These are phyloP conservation scores for Dalechampia spathulata DNA, from an alignment of 441 rosid genomes.

Conservation along the genomic window DNA sequence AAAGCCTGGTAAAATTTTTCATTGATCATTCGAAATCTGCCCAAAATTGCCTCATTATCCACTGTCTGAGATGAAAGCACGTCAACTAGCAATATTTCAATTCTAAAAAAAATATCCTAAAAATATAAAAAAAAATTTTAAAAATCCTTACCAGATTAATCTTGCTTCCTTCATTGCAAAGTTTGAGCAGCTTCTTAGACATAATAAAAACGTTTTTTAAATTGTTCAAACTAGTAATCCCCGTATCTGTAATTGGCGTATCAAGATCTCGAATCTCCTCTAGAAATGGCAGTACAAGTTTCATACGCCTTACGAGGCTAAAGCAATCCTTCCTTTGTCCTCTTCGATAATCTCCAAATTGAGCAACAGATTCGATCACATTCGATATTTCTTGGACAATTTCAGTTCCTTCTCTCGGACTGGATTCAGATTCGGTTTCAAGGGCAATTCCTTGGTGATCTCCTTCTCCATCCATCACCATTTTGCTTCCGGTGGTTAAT, in stretches of 20 bases:
- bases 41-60: constrained; percentile 50
- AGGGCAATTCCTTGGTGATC: neutral
- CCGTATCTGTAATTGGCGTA: constrained; percentile 5
- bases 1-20: constrained; percentile 44
- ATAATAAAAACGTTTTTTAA: constrained; percentile 31
- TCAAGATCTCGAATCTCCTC: constrained; percentile 43
- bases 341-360: constrained; percentile 26
- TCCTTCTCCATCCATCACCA: constrained; percentile 11
- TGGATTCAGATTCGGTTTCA: constrained; percentile 1
- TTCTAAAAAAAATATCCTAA: too few species aligned
- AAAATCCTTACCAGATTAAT: constrained; percentile 49
- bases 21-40: constrained; percentile 40
- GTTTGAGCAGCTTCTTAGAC: constrained; percentile 45
- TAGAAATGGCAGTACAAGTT: constrained; percentile 46
- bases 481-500: neutral
- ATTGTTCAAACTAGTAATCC: constrained; percentile 20
- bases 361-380: constrained; percentile 26
- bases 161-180: constrained; percentile 72
- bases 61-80: constrained; percentile 37
- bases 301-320: constrained; percentile 47
- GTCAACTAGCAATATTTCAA: too few species aligned
- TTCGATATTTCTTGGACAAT: constrained; percentile 9
- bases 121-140: neutral
- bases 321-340: constrained; percentile 46
- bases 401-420: neutral